Evolutionary conservation across 495 filamentous ascomycete species (phyloP).

Genomic region (Podospora anserina): DNA sequence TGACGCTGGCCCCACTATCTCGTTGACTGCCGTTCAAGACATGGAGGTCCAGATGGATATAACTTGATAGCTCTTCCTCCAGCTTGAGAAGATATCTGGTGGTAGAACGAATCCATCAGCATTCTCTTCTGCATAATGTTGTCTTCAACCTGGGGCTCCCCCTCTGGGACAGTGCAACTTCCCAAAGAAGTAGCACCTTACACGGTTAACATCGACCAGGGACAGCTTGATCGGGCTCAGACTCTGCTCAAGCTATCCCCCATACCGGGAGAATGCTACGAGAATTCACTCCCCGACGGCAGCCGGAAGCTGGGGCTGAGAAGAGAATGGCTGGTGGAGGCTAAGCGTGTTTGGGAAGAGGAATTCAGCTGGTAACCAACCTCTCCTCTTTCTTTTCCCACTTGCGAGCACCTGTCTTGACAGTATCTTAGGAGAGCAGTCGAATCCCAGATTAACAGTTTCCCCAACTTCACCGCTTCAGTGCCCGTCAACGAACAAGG

Average conservation of each 20-base stretch:
- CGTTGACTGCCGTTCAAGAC: not conserved
- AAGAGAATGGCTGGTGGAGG: slow-evolving; percentile 51
- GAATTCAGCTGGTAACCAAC: slow-evolving; percentile 38
- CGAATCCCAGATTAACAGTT: slow-evolving; percentile 58
- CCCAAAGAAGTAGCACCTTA: slow-evolving; percentile 8
- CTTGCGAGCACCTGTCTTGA: not conserved
- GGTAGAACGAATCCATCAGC: no score
- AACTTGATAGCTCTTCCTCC: not conserved
- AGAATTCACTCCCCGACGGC: slow-evolving; percentile 21
- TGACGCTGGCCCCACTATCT: not conserved
- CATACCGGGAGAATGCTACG: slow-evolving; percentile 15
- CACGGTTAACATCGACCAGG: slow-evolving; percentile 10
- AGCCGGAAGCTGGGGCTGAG: slow-evolving; percentile 51
- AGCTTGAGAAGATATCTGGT: no score
- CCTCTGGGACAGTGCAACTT: not conserved
- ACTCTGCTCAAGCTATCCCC: slow-evolving; percentile 15
- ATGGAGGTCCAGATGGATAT: not conserved
- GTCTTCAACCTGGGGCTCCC: not conserved
- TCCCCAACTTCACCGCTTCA: slow-evolving; percentile 56
- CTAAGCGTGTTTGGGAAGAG: slow-evolving; percentile 52
- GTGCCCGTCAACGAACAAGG: slow-evolving; percentile 40
- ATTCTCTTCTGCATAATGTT: not conserved
- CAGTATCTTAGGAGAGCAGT: slow-evolving; percentile 31
- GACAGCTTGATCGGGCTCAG: slow-evolving; percentile 16
- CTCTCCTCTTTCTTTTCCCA: not conserved